These are phyloP conservation scores for Termitomyces sp. DNA, from an alignment of 768 basidiomycete genomes.

Conservation along the genomic window DNA sequence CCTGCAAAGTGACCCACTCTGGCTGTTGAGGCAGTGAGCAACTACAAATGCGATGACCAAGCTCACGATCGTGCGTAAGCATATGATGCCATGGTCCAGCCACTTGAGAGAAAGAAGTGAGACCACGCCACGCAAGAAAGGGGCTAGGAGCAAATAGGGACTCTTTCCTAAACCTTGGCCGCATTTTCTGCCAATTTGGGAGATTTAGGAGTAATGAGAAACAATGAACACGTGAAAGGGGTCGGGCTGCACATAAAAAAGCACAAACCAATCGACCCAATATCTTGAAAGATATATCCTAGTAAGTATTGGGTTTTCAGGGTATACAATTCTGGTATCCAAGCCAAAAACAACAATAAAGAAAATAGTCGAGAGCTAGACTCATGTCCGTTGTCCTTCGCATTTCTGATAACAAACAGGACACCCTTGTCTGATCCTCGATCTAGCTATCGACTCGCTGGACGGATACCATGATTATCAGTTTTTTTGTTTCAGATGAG, in stretches of 20 bases:
- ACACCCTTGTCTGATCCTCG: slow-evolving; percentile 64
- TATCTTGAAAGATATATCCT: too few species aligned
- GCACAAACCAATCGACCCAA: neutral
- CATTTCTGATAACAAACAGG: slow-evolving; percentile 69
- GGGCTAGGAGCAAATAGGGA: neutral
- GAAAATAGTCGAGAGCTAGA: neutral
- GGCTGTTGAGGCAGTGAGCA: neutral
- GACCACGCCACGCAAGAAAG: slow-evolving; percentile 2
- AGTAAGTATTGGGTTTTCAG: neutral
- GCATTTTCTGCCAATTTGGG: too few species aligned
- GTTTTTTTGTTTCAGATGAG: slow-evolving; percentile 7
- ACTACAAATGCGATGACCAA: neutral
- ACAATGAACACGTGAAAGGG: neutral
- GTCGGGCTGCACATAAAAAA: neutral
- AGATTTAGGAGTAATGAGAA: neutral
- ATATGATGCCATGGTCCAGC: slow-evolving; percentile 1
- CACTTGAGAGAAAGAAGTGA: neutral
- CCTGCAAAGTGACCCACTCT: neutral
- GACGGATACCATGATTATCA: neutral
- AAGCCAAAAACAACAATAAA: slow-evolving; percentile 7
- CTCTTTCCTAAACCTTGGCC: neutral
- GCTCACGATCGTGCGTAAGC: neutral
- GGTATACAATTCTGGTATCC: slow-evolving; percentile 11
- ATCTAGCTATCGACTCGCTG: slow-evolving; percentile 70
- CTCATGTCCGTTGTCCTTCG: slow-evolving; percentile 41